A percentile compares a stretch with the other conserved stretches of the same genome.
phyloP scores from a whole-genome alignment of 768 basidiomycete genomes.

The Pleurotus tuber-regium region DNA sequence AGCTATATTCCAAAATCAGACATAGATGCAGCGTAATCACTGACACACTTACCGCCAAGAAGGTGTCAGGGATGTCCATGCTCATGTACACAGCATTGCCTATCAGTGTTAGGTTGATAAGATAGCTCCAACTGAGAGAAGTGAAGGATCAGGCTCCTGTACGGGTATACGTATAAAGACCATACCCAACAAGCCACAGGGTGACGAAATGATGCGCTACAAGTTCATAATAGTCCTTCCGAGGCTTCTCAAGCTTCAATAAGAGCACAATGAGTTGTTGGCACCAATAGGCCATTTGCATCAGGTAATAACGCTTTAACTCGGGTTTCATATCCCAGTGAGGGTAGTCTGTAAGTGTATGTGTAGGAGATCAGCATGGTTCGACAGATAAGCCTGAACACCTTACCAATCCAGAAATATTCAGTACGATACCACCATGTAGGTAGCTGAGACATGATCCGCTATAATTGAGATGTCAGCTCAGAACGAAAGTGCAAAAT shows the following conservation, averaged over 20 bases:
- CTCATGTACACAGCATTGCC: slow-evolving; percentile 92
- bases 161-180: slow-evolving; percentile 4
- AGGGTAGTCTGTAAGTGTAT: slow-evolving; percentile 82
- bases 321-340: slow-evolving; percentile 83
- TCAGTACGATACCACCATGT: slow-evolving; percentile 86
- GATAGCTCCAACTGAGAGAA: slow-evolving; percentile 73
- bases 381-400: background rate
- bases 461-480: slow-evolving; percentile 37
- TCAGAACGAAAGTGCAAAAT: background rate
- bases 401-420: slow-evolving; percentile 79
- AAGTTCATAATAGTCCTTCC: slow-evolving; percentile 87
- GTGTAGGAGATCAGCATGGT: background rate
- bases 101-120: slow-evolving; percentile 77
- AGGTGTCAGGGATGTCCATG: slow-evolving; percentile 94
- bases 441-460: slow-evolving; percentile 78
- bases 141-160: slow-evolving; percentile 8
- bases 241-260: slow-evolving; percentile 87
- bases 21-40: background rate
- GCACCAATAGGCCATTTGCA: slow-evolving; percentile 92
- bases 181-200: slow-evolving; percentile 88
- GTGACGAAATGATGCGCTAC: slow-evolving; percentile 92
- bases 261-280: slow-evolving; percentile 89
- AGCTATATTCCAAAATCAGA: slow-evolving; percentile 40
- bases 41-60: slow-evolving; percentile 67
- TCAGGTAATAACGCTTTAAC: slow-evolving; percentile 90